A percentile compares a stretch with the other conserved stretches of the same genome.
These are phyloP conservation scores for Hyparrhenia diplandra DNA, from an alignment of 176 grass and related monocot species.

Conservation along the genomic window DNA sequence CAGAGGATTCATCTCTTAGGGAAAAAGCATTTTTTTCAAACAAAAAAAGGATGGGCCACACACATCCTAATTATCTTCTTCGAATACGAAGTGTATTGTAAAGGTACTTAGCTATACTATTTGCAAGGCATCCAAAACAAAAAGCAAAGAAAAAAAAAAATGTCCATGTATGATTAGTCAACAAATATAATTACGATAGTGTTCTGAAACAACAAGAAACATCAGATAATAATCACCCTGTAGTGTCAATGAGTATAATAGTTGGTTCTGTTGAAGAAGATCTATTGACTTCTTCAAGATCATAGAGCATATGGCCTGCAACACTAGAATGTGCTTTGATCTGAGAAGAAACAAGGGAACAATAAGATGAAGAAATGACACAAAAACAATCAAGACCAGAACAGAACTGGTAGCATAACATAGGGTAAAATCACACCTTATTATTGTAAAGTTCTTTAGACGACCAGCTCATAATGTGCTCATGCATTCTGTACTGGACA, in stretches of 20 bases:
- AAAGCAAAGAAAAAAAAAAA: no score
- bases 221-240: conserved; percentile 55
- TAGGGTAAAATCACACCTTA: conserved; percentile 49
- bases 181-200: neutral
- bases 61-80: neutral
- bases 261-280: conserved; percentile 83
- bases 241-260: conserved; percentile 94
- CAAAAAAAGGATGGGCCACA: neutral
- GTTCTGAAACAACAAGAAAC: conserved; percentile 4
- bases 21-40: neutral
- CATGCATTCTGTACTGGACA: conserved; percentile 95
- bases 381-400: neutral
- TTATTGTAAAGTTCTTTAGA: conserved; percentile 94
- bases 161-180: neutral
- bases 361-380: neutral
- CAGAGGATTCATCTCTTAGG: neutral
- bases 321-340: conserved; percentile 86
- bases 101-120: conserved; percentile 8
- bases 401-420: neutral
- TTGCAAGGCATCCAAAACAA: neutral
- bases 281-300: conserved; percentile 74
- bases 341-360: conserved; percentile 34
- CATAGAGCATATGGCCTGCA: conserved; percentile 75
- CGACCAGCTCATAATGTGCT: conserved; percentile 93
- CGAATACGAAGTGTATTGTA: no score